Percentiles rank a stretch among this genome's conserved stretches.
These are phyloP conservation scores for Geotrichum aggregatum DNA, from an alignment of 1,139 yeast genomes.

Conservation along the genomic window DNA sequence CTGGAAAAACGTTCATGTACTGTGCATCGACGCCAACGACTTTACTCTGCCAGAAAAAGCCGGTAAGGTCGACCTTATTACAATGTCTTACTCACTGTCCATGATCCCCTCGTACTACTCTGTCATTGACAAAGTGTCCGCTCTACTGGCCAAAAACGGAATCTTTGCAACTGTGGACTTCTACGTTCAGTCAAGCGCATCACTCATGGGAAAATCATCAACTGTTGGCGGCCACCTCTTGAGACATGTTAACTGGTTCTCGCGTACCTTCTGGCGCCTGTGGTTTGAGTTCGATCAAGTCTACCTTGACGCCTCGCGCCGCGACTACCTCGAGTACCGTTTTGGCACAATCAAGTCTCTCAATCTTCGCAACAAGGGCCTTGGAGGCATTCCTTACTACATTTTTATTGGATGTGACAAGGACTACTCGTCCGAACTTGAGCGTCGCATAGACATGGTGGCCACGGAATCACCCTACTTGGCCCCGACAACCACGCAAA, in stretches of 20 bases:
- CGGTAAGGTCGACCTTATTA: constrained; percentile 55
- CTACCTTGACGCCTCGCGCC: constrained; percentile 70
- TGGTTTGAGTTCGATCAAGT: constrained; percentile 88
- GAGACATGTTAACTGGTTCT: constrained; percentile 71
- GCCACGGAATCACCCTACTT: constrained; percentile 80
- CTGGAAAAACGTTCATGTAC: constrained; percentile 63
- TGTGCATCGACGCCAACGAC: constrained; percentile 72
- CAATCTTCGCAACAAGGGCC: constrained; percentile 56
- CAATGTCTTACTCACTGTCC: constrained; percentile 74
- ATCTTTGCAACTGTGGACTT: constrained; percentile 70
- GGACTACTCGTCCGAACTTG: constrained; percentile 54
- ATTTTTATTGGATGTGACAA: constrained; percentile 81
- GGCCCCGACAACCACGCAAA: constrained; percentile 46
- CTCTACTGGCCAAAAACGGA: constrained; percentile 51
- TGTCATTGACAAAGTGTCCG: constrained; percentile 65
- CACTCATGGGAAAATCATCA: constrained; percentile 64
- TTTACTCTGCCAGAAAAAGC: constrained; percentile 46
- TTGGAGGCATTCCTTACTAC: constrained; percentile 76
- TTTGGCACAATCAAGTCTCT: constrained; percentile 75
- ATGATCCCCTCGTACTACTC: constrained; percentile 83
- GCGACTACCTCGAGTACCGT: constrained; percentile 76
- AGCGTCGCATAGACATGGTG: constrained; percentile 62
- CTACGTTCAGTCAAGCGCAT: constrained; percentile 67
- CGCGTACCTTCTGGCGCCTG: constrained; percentile 76
- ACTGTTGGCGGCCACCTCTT: constrained; percentile 69